Evolutionary conservation across 2,329 filamentous ascomycete species (phyloP).

Genomic region (Emydomyces testavorans): DNA sequence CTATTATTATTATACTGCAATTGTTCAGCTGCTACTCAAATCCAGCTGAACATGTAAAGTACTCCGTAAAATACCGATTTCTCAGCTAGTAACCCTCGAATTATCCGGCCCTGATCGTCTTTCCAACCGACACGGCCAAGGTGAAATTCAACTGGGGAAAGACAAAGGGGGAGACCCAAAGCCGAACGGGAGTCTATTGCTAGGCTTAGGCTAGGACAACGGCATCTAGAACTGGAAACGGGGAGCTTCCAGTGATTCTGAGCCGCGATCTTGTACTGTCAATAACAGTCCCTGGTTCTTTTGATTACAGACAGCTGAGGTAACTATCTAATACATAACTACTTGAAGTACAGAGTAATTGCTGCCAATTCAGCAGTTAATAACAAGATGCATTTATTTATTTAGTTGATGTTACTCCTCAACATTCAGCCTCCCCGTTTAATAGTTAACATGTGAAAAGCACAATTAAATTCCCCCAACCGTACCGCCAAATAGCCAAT

Average conservation of each 20-base stretch:
- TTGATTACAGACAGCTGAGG: neutral
- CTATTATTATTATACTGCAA: no score
- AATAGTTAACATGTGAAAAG: neutral
- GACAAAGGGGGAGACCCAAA: neutral
- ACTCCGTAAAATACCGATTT: neutral
- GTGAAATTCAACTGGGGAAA: neutral
- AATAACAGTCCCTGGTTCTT: neutral
- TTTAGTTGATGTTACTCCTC: no score
- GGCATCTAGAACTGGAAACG: neutral
- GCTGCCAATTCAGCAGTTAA: no score
- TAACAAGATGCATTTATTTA: no score
- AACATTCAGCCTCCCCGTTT: neutral
- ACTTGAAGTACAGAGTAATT: no score
- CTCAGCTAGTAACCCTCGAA: no score
- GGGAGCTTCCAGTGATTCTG: neutral
- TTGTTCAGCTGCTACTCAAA: slow-evolving; percentile 6
- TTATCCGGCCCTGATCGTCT: no score
- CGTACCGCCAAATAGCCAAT: slow-evolving; percentile 1
- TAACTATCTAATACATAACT: no score
- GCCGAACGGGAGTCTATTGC: neutral
- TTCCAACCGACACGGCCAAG: no score
- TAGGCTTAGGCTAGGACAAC: neutral
- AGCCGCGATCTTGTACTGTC: neutral
- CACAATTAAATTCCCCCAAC: neutral
- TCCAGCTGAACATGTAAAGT: neutral